Evolutionary conservation across 305 asterid species (phyloP), one percentile per base, ranked within the genome.

Genomic region (Lippia alba): DNA sequence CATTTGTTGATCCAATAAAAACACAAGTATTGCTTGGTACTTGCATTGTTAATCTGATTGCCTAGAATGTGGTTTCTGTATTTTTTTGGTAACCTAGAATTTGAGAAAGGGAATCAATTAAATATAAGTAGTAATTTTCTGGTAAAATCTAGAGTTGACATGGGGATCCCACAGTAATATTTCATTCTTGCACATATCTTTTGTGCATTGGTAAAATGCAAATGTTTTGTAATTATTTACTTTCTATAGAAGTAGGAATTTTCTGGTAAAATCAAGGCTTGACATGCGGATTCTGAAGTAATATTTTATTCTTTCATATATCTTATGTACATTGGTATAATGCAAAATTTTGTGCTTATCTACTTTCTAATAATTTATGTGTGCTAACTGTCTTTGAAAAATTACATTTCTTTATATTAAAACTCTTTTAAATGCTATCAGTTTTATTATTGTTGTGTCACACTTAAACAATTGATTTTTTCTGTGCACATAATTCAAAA

Each of bases 401-500:
- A 4, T 36, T 36, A 36, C 41, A 36, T 36, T 36, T 36, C 41
- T 17, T 33, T 8, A 16, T 41, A 24, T 48, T 24, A 24, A 24
- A 24, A 24, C 30, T 24, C 30, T 24, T 5, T 49, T 65, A 17
- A 11, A 53, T 36, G n/a, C n/a, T 24, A 17, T 33, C 20, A 61
- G 16, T 33, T 12, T 46, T 61, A 56, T 41, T 55, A 32, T n/a
- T 48, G 19, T 59, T 45, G 16, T 49, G 32, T 51, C 34, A 18
- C 34, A 16, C 49, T 41, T 20, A 50, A 17, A 4, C 54, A 20
- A 48, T 62, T 33, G 2, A 14, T 59, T 4, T 59, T 71, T 59
- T 72, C 59, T 24, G 30, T 24, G 11, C 61, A 46, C 44, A 44
- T 34, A 69, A 50, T 66, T 74, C 45, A 17, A 18, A 45, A 17